A percentile compares a stretch with the other conserved stretches of the same genome.
phyloP scores from a whole-genome alignment of 2,329 filamentous ascomycete genomes.

The Sclerotinia spermophila region DNA sequence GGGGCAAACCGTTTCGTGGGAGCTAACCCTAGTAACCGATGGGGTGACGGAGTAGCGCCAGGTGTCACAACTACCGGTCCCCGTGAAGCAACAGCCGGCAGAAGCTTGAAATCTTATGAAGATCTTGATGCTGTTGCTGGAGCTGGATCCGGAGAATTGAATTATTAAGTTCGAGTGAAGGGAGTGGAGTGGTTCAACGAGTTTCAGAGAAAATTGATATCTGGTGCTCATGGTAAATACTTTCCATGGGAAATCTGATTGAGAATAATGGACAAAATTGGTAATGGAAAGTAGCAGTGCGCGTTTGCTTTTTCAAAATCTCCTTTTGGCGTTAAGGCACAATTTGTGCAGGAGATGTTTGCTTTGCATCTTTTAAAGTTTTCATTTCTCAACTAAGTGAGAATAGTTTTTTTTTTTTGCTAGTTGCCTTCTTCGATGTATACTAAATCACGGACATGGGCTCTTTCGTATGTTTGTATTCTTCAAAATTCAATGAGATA shows the following conservation, averaged over 20 bases:
- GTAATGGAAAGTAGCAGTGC: not conserved
- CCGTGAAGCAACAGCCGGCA: constrained; percentile 84
- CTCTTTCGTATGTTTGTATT: not conserved
- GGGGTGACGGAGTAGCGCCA: constrained; percentile 67
- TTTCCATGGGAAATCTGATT: not conserved
- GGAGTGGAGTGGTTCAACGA: not conserved
- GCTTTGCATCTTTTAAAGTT: not conserved
- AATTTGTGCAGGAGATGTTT: not conserved
- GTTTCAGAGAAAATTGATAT: not conserved
- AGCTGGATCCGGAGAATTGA: constrained; percentile 75
- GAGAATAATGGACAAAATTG: constrained; percentile 3
- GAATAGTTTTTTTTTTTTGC: too few species aligned
- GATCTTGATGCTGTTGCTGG: constrained; percentile 84
- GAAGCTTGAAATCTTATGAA: constrained; percentile 95
- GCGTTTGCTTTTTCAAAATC: constrained; percentile 7
- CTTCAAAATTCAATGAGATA: constrained; percentile 11
- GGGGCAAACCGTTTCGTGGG: constrained; percentile 48
- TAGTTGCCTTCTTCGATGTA: constrained; percentile 13
- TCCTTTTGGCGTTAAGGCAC: constrained; percentile 10
- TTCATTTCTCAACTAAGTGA: not conserved
- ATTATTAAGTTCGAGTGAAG: constrained; percentile 59
- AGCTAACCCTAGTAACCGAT: constrained; percentile 52
- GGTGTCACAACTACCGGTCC: constrained; percentile 77
- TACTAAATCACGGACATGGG: constrained; percentile 2
- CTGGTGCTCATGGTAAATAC: not conserved